These are phyloP conservation scores for Marasmius tenuissimus DNA, from an alignment of 1,284 basidiomycete genomes.

Conservation along the genomic window DNA sequence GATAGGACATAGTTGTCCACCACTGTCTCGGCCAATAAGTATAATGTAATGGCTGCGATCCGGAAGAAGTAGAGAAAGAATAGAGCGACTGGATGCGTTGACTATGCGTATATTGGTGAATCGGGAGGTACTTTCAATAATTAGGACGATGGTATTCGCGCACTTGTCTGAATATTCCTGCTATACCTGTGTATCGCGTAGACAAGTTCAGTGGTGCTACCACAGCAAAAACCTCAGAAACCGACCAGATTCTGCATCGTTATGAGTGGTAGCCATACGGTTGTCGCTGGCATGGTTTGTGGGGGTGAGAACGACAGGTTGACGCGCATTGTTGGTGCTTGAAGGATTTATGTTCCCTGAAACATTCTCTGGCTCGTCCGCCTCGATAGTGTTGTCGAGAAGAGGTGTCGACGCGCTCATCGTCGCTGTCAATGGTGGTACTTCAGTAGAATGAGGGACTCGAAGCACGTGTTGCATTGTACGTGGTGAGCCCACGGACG, in stretches of 20 bases:
- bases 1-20: conserved; percentile 89
- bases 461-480: neutral
- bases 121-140: neutral
- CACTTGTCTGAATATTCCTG: conserved; percentile 77
- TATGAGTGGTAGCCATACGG: conserved; percentile 50
- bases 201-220: conserved; percentile 3
- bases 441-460: neutral
- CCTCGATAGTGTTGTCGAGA: conserved; percentile 64
- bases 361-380: conserved; percentile 52
- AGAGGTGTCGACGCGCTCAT: conserved; percentile 58
- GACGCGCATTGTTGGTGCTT: conserved; percentile 26
- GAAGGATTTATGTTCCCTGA: conserved; percentile 39
- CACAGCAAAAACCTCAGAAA: conserved; percentile 4
- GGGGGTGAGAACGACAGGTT: conserved; percentile 57
- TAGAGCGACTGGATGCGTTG: conserved; percentile 81
- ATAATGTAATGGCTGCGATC: conserved; percentile 80
- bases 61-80: conserved; percentile 88
- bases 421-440: conserved; percentile 6
- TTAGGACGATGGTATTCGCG: conserved; percentile 7
- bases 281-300: conserved; percentile 41
- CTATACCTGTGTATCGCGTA: conserved; percentile 48
- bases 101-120: conserved; percentile 45
- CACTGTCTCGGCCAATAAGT: conserved; percentile 85
- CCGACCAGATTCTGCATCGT: conserved; percentile 73
- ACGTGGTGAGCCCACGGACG: neutral